Evolutionary conservation across 2,329 filamentous ascomycete genomes (phyloP).

Genomic region (Alternaria ventricosa): DNA sequence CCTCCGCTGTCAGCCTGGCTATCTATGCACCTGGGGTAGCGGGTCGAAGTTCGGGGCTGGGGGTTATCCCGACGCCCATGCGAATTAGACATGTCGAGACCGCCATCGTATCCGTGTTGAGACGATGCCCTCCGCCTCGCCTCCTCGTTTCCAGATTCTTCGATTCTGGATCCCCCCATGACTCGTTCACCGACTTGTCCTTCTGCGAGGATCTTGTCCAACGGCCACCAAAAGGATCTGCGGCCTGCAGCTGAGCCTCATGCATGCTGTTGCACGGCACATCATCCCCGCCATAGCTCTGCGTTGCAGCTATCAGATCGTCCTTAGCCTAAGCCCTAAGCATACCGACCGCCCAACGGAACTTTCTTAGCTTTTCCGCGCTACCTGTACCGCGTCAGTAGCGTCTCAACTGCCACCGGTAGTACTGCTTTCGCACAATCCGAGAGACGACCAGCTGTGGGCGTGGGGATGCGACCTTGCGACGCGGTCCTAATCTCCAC

Average conservation of each 20-base stretch:
- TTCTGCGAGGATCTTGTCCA: conserved; percentile 1
- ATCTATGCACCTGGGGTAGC: conserved; percentile 6
- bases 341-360: conserved; percentile 2
- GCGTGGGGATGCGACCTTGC: background rate
- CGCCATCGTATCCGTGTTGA: background rate
- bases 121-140: conserved; percentile 1
- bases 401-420: conserved; percentile 6
- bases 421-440: conserved; percentile 4
- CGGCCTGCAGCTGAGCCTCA: conserved; percentile 13
- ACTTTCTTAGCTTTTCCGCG: conserved; percentile 2
- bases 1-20: background rate
- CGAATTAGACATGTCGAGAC: background rate
- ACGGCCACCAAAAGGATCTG: conserved; percentile 18
- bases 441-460: background rate
- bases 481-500: background rate
- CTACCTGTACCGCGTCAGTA: conserved; percentile 7
- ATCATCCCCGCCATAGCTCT: conserved; percentile 12
- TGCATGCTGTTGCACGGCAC: conserved; percentile 7
- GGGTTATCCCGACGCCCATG: background rate
- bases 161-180: background rate
- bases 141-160: conserved; percentile 2
- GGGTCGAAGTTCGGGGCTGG: background rate
- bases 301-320: conserved; percentile 9
- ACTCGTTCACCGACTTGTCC: conserved; percentile 17
- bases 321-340: conserved; percentile 1